Evolutionary conservation across 148 eudicot species (phyloP).

Genomic region (Fallopia convolvulus): DNA sequence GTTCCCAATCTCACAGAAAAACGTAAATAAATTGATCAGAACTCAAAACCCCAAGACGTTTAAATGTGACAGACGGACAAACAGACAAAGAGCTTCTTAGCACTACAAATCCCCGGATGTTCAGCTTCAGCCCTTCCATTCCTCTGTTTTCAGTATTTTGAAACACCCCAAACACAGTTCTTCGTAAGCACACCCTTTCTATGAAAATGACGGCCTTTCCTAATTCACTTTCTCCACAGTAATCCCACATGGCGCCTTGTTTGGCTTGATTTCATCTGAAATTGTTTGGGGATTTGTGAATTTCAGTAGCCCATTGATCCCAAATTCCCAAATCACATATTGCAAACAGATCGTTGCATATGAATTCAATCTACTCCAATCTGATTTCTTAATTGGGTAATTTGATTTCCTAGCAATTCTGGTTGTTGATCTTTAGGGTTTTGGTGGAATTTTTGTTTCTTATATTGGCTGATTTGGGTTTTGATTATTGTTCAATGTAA

Average conservation of each 20-base stretch:
- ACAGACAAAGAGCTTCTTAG: not conserved
- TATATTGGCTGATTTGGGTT: not conserved
- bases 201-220: not conserved
- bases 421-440: not conserved
- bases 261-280: not conserved
- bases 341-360: too few relatives aligned
- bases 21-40: not conserved
- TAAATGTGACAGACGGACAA: not conserved
- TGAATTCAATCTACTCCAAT: not conserved
- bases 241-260: not conserved
- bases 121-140: not conserved
- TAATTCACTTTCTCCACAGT: not conserved
- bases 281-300: not conserved
- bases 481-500: not conserved
- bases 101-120: not conserved
- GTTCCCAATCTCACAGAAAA: not conserved
- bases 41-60: constrained; percentile 1
- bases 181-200: not conserved
- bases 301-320: not conserved
- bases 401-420: not conserved
- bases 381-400: not conserved
- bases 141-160: not conserved
- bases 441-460: not conserved
- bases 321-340: too few relatives aligned
- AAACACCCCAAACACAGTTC: not conserved